Evolutionary conservation across 768 basidiomycete genomes (phyloP).

Genomic region (Wakefieldia striispora): DNA sequence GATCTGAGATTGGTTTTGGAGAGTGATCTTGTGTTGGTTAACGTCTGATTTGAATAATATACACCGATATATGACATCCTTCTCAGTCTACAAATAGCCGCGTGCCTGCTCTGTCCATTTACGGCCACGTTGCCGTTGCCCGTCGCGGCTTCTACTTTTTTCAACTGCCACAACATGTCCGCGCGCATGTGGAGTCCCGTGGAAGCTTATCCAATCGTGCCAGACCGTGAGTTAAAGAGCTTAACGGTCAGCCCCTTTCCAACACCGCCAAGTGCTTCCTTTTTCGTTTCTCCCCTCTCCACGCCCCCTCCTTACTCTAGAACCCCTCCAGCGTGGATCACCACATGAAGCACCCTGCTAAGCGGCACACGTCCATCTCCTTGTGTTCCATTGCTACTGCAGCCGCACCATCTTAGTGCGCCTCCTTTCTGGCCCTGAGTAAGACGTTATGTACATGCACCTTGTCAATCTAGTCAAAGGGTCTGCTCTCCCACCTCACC

Average conservation of each 20-base stretch:
- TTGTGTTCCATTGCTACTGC: conserved; percentile 2
- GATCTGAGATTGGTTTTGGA: conserved; percentile 36
- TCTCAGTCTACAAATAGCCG: conserved; percentile 48
- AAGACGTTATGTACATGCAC: conserved; percentile 8
- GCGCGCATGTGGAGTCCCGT: conserved; percentile 33
- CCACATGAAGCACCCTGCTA: conserved; percentile 15
- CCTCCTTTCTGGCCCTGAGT: conserved; percentile 10
- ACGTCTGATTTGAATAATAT: conserved; percentile 38
- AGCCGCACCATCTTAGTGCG: not conserved
- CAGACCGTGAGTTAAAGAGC: conserved; percentile 40
- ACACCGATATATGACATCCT: conserved; percentile 30
- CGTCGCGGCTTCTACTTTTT: conserved; percentile 41
- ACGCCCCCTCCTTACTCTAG: conserved; percentile 1
- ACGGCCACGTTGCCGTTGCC: conserved; percentile 47
- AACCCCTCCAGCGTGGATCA: conserved; percentile 25
- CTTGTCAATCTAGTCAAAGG: conserved; percentile 12
- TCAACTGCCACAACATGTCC: conserved; percentile 33
- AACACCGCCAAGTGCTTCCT: conserved; percentile 20
- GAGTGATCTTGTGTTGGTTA: conserved; percentile 39
- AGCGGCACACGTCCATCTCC: too few species aligned
- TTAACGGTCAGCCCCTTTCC: conserved; percentile 38
- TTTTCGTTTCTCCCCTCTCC: conserved; percentile 6
- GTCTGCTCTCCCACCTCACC: conserved; percentile 1
- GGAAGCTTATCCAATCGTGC: conserved; percentile 37
- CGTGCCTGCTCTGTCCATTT: conserved; percentile 49